A percentile compares a stretch with the other conserved stretches of the same genome.
These are phyloP conservation scores for Kalanchoe fedtschenkoi DNA, from an alignment of 164 flowering plant species.

Conservation along the genomic window DNA sequence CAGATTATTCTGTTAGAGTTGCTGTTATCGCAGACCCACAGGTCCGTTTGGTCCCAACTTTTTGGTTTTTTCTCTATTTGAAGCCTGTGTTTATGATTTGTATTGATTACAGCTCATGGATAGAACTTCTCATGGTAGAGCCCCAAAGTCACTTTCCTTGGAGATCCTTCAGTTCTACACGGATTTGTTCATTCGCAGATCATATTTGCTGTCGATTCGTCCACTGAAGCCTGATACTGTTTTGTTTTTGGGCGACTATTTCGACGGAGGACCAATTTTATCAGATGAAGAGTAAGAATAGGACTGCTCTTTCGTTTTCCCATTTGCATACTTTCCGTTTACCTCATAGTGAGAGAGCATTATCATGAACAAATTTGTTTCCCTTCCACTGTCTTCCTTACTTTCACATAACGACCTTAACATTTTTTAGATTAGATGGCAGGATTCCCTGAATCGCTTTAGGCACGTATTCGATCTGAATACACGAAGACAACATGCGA, in stretches of 20 bases:
- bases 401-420: constrained; percentile 3
- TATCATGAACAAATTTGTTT: too few species aligned
- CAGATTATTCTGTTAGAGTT: constrained; percentile 39
- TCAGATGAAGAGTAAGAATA: constrained; percentile 80
- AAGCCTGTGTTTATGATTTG: background rate
- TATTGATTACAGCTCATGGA: constrained; percentile 65
- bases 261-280: constrained; percentile 73
- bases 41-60: constrained; percentile 24
- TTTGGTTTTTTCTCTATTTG: background rate
- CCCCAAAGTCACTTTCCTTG: constrained; percentile 63
- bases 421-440: constrained; percentile 52
- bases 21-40: constrained; percentile 89
- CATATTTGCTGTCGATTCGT: constrained; percentile 52
- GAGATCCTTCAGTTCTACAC: constrained; percentile 70
- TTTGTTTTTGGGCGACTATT: constrained; percentile 79
- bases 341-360: too few species aligned
- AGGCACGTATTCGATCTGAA: constrained; percentile 61
- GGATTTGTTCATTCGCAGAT: constrained; percentile 81
- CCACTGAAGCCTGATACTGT: constrained; percentile 73
- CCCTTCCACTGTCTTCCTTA: background rate
- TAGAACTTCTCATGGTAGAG: constrained; percentile 51
- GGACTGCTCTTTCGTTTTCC: background rate
- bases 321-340: too few species aligned
- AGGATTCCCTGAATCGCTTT: constrained; percentile 69
- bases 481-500: constrained; percentile 20